phyloP scores from a whole-genome alignment of 2,329 filamentous ascomycete genomes.

The Fusarium gaditjirri region DNA sequence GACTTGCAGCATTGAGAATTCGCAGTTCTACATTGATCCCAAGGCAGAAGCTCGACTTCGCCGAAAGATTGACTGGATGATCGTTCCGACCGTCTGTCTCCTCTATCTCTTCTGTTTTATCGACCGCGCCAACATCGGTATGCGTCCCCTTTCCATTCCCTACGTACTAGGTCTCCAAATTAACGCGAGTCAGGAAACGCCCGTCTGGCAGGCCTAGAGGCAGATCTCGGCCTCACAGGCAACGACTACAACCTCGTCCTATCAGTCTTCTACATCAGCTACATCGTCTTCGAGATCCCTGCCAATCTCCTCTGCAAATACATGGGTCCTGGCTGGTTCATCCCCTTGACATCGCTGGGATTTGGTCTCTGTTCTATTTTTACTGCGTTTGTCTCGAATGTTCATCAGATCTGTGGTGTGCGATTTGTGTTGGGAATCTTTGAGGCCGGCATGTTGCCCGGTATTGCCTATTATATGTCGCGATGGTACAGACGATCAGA shows the following conservation, averaged over 20 bases:
- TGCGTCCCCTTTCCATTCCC: rapidly evolving
- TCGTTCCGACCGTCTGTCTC: slow-evolving; percentile 18
- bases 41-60: slow-evolving; percentile 18
- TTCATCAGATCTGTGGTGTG: slow-evolving; percentile 60
- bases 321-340: slow-evolving; percentile 73
- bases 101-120: slow-evolving; percentile 75
- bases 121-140: slow-evolving; percentile 57
- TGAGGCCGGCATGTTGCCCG: slow-evolving; percentile 73
- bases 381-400: slow-evolving; percentile 68
- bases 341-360: slow-evolving; percentile 65
- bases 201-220: slow-evolving; percentile 29
- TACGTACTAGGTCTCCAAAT: no score
- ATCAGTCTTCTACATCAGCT: slow-evolving; percentile 71
- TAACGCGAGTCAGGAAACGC: slow-evolving; percentile 27
- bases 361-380: slow-evolving; percentile 70
- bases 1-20: background rate
- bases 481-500: slow-evolving; percentile 73
- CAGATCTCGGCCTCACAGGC: slow-evolving; percentile 46
- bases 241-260: slow-evolving; percentile 72
- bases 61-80: slow-evolving; percentile 26
- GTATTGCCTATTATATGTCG: slow-evolving; percentile 73
- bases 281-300: slow-evolving; percentile 74
- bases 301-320: slow-evolving; percentile 71
- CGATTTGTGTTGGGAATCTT: slow-evolving; percentile 70
- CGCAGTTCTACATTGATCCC: slow-evolving; percentile 13